These are phyloP conservation scores for Boletus vinaceobasis DNA, from an alignment of 768 basidiomycete genomes.

Conservation along the genomic window DNA sequence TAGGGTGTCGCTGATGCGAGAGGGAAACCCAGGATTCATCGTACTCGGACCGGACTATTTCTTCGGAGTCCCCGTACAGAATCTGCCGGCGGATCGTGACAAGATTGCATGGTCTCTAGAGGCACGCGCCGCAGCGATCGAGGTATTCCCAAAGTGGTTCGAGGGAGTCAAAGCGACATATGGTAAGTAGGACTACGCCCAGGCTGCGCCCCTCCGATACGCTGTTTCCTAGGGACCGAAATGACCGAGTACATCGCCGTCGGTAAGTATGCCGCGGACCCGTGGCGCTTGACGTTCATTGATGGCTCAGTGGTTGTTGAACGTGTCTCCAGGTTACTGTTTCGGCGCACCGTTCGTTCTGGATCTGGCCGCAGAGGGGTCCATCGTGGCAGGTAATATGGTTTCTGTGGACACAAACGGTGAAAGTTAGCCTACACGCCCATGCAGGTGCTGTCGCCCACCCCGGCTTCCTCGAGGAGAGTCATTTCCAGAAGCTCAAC, in stretches of 20 bases:
- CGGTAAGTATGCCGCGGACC: conserved; percentile 27
- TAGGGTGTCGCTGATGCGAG: background rate
- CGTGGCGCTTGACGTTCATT: background rate
- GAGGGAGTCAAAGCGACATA: conserved; percentile 43
- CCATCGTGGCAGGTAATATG: conserved; percentile 42
- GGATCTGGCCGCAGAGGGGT: conserved; percentile 42
- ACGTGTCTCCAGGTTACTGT: conserved; percentile 44
- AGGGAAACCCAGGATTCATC: conserved; percentile 42
- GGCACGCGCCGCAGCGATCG: conserved; percentile 34
- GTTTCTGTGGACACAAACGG: background rate
- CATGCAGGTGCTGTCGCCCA: conserved; percentile 48
- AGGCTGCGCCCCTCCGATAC: background rate
- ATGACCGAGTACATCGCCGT: conserved; percentile 40
- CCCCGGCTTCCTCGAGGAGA: conserved; percentile 49
- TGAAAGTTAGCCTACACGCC: background rate
- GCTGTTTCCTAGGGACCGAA: conserved; percentile 11
- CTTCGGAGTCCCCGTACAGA: conserved; percentile 47
- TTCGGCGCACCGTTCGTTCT: conserved; percentile 52
- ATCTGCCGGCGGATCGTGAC: conserved; percentile 35
- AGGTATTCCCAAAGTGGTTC: conserved; percentile 48
- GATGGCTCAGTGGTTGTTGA: background rate
- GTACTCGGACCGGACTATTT: conserved; percentile 63
- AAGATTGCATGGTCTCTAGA: conserved; percentile 41
- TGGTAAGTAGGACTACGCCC: conserved; percentile 30
- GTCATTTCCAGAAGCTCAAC: conserved; percentile 48